phyloP scores from a whole-genome alignment of 768 basidiomycete species.

The Boletus rubescentipes region DNA sequence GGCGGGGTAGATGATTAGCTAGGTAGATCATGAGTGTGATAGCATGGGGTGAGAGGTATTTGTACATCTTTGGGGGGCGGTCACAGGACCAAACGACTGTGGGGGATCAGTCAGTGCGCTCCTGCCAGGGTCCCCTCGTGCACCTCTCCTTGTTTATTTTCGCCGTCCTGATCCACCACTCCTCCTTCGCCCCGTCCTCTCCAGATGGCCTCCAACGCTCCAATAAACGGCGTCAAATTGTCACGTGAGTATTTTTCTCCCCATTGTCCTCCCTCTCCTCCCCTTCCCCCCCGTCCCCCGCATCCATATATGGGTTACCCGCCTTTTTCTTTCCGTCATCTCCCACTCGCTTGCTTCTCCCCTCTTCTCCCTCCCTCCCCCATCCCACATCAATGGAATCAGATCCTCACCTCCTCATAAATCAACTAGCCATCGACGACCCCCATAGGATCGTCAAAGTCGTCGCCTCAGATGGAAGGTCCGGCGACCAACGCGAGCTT shows the following conservation, averaged over 20 bases:
- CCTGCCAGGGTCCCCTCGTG: conserved; percentile 23
- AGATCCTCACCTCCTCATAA: conserved; percentile 23
- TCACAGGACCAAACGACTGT: conserved; percentile 28
- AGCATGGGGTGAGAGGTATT: conserved; percentile 9
- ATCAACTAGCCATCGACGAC: conserved; percentile 78
- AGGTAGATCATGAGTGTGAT: too few relatives aligned
- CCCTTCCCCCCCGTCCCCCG: conserved; percentile 14
- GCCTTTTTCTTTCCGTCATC: conserved; percentile 25
- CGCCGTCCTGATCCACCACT: conserved; percentile 12
- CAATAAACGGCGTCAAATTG: conserved; percentile 87
- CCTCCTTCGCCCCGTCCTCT: conserved; percentile 8
- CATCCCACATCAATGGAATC: conserved; percentile 26
- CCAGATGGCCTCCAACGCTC: conserved; percentile 71
- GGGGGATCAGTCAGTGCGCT: conserved; percentile 22
- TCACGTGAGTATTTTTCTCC: conserved; percentile 58
- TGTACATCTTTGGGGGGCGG: conserved; percentile 33
- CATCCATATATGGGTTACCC: conserved; percentile 31
- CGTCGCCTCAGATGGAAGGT: conserved; percentile 91
- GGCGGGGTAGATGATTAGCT: too few relatives aligned
- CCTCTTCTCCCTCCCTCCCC: conserved; percentile 26
- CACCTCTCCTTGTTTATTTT: conserved; percentile 1
- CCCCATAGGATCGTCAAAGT: conserved; percentile 96
- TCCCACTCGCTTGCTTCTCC: conserved; percentile 38
- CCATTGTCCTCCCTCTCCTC: conserved; percentile 16
- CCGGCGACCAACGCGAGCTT: conserved; percentile 82